Conservation (phyloP, 371 early-diverging fungal species). For the Chytridiales sp. region DNA sequence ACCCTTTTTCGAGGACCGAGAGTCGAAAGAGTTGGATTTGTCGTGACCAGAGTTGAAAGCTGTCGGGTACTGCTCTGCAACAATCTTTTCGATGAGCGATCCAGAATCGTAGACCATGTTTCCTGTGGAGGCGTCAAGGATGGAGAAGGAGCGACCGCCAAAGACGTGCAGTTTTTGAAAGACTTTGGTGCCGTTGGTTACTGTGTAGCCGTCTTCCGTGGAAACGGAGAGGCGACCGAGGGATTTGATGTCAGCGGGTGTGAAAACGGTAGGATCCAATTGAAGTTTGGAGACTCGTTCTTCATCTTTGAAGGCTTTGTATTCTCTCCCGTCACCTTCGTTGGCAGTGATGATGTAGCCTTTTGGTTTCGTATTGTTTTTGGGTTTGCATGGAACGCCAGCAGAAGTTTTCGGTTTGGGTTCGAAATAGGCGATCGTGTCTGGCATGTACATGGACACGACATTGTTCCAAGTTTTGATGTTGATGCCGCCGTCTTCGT, state of each 20-base stretch:
- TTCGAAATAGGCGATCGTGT: slow-evolving; percentile 13
- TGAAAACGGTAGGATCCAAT: slow-evolving; percentile 3
- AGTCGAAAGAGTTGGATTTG: slow-evolving; percentile 2
- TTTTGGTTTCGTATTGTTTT: not conserved
- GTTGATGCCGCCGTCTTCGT: slow-evolving; percentile 6
- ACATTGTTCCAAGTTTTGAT: slow-evolving; percentile 5
- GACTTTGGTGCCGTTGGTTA: slow-evolving; percentile 10
- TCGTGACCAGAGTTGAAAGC: slow-evolving; percentile 9
- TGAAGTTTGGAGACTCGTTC: not conserved
- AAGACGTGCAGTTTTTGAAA: slow-evolving; percentile 5
- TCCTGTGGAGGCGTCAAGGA: not conserved
- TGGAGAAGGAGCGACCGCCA: slow-evolving; percentile 3
- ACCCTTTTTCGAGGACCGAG: slow-evolving; percentile 7
- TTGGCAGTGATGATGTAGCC: slow-evolving; percentile 16
- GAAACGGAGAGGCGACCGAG: slow-evolving; percentile 12
- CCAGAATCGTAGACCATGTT: slow-evolving; percentile 5
- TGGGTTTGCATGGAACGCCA: too few species aligned
- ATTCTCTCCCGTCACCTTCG: slow-evolving; percentile 6
- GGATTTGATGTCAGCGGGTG: not conserved
- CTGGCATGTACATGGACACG: slow-evolving; percentile 14
- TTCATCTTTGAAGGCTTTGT: slow-evolving; percentile 1
- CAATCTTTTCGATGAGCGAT: not conserved
- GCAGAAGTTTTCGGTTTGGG: too few species aligned
- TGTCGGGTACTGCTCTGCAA: not conserved
- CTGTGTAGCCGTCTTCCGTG: slow-evolving; percentile 4